These are phyloP conservation scores for Penicillium alfredii DNA, from an alignment of 495 filamentous ascomycete genomes.

Conservation along the genomic window DNA sequence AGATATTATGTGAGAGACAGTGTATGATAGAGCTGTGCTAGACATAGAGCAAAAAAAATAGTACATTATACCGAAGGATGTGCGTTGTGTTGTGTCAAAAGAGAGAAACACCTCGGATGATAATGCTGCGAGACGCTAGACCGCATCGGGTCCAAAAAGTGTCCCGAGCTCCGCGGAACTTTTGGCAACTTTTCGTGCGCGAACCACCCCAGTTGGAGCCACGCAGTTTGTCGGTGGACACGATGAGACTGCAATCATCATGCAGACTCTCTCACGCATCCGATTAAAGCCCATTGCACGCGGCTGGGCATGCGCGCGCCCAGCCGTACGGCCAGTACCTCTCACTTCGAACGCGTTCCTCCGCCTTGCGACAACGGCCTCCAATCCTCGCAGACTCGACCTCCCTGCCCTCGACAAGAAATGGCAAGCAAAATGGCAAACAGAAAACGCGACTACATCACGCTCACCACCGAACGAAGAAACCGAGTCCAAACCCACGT, in stretches of 20 bases:
- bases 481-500: slow-evolving; percentile 41
- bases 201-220: no score
- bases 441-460: slow-evolving; percentile 14
- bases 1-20: no score
- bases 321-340: slow-evolving; percentile 10
- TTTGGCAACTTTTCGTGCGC: slow-evolving; percentile 14
- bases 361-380: slow-evolving; percentile 22
- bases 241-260: slow-evolving; percentile 16
- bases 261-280: slow-evolving; percentile 27
- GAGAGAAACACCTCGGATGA: no score
- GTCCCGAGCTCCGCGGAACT: slow-evolving; percentile 18
- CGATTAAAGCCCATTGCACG: slow-evolving; percentile 24
- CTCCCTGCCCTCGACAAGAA: slow-evolving; percentile 62
- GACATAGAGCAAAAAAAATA: no score
- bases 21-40: no score
- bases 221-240: slow-evolving; percentile 2
- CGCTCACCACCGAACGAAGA: slow-evolving; percentile 5
- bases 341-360: slow-evolving; percentile 10
- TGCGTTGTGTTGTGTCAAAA: no score
- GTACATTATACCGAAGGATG: slow-evolving; percentile 4
- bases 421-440: slow-evolving; percentile 61
- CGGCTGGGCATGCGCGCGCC: slow-evolving; percentile 17
- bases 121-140: no score
- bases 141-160: slow-evolving; percentile 21
- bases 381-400: slow-evolving; percentile 42